Evolutionary conservation across 805 yeast species (phyloP).

Genomic region (Suhomyces prunicola): DNA sequence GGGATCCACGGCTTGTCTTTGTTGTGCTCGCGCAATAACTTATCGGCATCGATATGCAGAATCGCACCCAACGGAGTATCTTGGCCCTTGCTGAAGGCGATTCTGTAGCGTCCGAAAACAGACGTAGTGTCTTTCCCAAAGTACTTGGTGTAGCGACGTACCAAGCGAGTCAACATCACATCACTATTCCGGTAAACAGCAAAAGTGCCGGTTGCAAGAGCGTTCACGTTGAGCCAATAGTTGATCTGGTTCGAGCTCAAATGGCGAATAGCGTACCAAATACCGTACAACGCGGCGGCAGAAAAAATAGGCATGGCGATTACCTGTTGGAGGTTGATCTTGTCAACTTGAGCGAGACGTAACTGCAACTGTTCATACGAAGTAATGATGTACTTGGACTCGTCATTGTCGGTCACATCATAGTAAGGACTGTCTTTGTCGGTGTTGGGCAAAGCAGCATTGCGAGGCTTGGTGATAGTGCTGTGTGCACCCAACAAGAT

Average conservation of each 20-base stretch:
- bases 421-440: slow-evolving; percentile 11
- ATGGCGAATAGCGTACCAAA: slow-evolving; percentile 36
- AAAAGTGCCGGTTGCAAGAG: slow-evolving; percentile 29
- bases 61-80: slow-evolving; percentile 39
- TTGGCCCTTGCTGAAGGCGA: slow-evolving; percentile 40
- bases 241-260: slow-evolving; percentile 29
- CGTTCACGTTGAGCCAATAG: slow-evolving; percentile 31
- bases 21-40: slow-evolving; percentile 8
- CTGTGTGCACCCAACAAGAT: slow-evolving; percentile 3
- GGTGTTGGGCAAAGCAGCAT: slow-evolving; percentile 20
- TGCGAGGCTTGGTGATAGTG: slow-evolving; percentile 21
- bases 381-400: slow-evolving; percentile 10
- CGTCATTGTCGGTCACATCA: slow-evolving; percentile 26
- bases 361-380: slow-evolving; percentile 7
- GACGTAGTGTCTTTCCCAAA: not conserved
- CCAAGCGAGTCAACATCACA: slow-evolving; percentile 19
- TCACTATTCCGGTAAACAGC: slow-evolving; percentile 29
- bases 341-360: slow-evolving; percentile 3
- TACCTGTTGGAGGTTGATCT: slow-evolving; percentile 24
- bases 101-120: slow-evolving; percentile 30
- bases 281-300: slow-evolving; percentile 32
- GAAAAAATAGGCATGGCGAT: slow-evolving; percentile 44
- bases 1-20: slow-evolving; percentile 7
- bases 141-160: slow-evolving; percentile 25
- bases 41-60: slow-evolving; percentile 17